A percentile compares a stretch with the other conserved stretches of the same genome.
Evolutionary conservation across 176 grass and related monocot genomes (phyloP).

Genomic region (sorghum (Sorghum bicolor)): DNA sequence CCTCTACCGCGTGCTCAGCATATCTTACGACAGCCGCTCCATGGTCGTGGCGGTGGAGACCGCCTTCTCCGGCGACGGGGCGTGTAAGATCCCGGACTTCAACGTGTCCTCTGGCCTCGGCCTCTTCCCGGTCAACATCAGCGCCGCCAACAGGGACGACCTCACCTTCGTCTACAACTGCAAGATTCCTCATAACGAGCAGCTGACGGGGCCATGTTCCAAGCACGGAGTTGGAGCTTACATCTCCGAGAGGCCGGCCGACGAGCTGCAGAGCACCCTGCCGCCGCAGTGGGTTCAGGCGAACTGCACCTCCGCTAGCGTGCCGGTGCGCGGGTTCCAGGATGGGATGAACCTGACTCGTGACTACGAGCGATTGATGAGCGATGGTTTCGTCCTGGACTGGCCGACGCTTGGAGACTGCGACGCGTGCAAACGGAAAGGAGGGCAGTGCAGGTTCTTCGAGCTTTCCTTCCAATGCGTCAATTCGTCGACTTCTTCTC

Average conservation of each 20-base stretch:
- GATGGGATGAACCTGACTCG: no score
- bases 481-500: no score
- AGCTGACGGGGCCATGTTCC: fast-evolving
- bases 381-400: constrained; percentile 33
- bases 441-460: constrained; percentile 46
- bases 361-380: not conserved
- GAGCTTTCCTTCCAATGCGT: constrained; percentile 27
- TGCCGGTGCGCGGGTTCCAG: constrained; percentile 27
- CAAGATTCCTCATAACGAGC: fast-evolving
- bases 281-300: no score
- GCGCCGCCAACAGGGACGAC: not conserved
- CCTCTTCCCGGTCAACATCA: not conserved
- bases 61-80: not conserved
- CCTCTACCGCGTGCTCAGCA: not conserved
- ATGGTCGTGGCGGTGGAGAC: not conserved
- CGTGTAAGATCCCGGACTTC: constrained; percentile 13
- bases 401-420: constrained; percentile 12
- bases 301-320: not conserved
- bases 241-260: not conserved
- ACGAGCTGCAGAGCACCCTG: no score
- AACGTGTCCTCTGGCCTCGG: constrained; percentile 35
- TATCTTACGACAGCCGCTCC: constrained; percentile 11
- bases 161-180: constrained; percentile 53
- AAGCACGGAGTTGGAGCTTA: not conserved
- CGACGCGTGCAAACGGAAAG: not conserved